Evolutionary conservation across 1,284 basidiomycete genomes (phyloP).

Genomic region (Hemileia vastatrix): DNA sequence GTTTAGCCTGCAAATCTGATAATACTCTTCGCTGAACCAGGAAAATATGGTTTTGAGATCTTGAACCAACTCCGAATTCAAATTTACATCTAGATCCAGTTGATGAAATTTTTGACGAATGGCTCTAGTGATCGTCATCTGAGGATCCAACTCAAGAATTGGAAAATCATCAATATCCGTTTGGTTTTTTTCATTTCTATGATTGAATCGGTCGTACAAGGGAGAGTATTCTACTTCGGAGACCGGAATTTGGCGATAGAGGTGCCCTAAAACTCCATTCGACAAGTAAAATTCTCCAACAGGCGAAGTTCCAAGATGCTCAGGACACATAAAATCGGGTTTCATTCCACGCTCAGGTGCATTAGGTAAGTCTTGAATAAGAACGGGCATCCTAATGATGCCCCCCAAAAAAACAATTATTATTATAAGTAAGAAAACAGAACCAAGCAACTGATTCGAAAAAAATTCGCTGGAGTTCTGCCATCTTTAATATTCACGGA

Average conservation of each 20-base stretch:
- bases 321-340: conserved; percentile 20
- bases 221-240: too few species aligned
- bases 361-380: too few species aligned
- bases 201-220: too few species aligned
- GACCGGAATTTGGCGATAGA: conserved; percentile 20
- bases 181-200: too few species aligned
- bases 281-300: conserved; percentile 19
- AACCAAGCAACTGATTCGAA: neutral
- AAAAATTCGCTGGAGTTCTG: neutral
- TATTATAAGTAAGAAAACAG: neutral
- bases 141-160: too few species aligned
- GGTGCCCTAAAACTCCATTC: conserved; percentile 1
- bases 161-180: too few species aligned
- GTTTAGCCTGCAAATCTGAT: conserved; percentile 14
- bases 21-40: conserved; percentile 3
- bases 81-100: conserved; percentile 5
- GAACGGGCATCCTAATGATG: conserved; percentile 3
- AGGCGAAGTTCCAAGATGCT: neutral
- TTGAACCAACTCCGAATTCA: neutral
- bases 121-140: too few species aligned
- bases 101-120: too few species aligned
- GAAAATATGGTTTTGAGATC: neutral
- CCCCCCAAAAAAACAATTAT: neutral
- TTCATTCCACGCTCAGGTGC: too few species aligned
- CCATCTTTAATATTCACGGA: neutral